Evolutionary conservation across 805 yeast species (phyloP), one percentile per base, ranked within the genome.

Genomic region (Candida awuae): DNA sequence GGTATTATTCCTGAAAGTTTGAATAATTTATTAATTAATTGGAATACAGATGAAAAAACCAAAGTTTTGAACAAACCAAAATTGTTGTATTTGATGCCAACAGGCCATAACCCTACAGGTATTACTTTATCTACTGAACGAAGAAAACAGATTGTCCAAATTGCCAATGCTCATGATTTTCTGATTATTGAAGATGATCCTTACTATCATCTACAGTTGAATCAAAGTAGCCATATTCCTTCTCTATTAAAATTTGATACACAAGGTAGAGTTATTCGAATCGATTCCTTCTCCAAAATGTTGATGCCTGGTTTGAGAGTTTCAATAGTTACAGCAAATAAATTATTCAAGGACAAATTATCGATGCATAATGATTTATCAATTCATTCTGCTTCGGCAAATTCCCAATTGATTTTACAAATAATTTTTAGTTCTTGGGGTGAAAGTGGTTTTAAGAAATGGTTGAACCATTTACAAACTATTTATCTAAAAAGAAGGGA

Each of bases 21-120:
- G 39, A 88, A 69, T 28, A 50, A 58, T 9, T 60, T 79, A 37
- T 64, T 90, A 53, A 73, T 69, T 45, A 66, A 71, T 55, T 88
- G 97, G 97, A 68, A 69, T 12, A 71, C 66, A 40, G 69, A 59
- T 52, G 61, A 66, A 63, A 59, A 66, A 63, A 47, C 47, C 4
- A 36, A 39, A 26, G 6, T 25, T 10, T 33, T 32, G 7, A 64
- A 47, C 19, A 70, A 65, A 49, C 87, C 87, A 44, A 75, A 67
- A 46, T 58, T 76, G 25, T 59, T 79, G 38, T 84, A 84, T 62
- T 72, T 84, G 12, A 80, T 84, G 55, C 76, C 84, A 30, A 77
- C 86, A 10, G 94, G 94, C 33, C 94, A 85, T 58, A 84, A 85
- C 62, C 95, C 95, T 35, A 77, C 87, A 13, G 94, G 94, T 7